Conservation (phyloP, 2,329 filamentous ascomycete species). For the Colletotrichum lini region DNA sequence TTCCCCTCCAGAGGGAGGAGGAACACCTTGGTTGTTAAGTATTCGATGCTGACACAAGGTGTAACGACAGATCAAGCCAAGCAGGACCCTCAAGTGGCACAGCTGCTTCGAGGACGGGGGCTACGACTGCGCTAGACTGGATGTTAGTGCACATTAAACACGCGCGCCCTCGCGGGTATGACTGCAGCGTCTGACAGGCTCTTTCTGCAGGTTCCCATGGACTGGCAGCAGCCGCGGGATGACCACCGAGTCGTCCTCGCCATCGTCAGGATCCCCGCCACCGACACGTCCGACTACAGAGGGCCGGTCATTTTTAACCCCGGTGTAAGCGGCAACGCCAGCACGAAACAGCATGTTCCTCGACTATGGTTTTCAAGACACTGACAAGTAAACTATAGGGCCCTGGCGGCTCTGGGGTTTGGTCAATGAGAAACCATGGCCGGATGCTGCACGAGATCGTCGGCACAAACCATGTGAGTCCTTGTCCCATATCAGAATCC, state of each 20-base stretch:
- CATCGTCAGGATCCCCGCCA: conserved; percentile 52
- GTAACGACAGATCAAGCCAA: conserved; percentile 53
- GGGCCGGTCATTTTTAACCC: conserved; percentile 55
- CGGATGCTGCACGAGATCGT: conserved; percentile 59
- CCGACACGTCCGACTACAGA: conserved; percentile 45
- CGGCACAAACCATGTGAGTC: conserved; percentile 60
- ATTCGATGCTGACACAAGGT: conserved; percentile 40
- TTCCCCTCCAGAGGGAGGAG: too few species aligned
- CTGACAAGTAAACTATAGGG: conserved; percentile 50
- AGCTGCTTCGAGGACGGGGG: conserved; percentile 48
- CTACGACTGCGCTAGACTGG: conserved; percentile 53
- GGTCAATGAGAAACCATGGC: conserved; percentile 51
- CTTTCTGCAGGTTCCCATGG: conserved; percentile 55
- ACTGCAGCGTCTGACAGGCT: conserved; percentile 11
- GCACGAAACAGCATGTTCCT: background rate
- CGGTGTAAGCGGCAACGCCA: conserved; percentile 46
- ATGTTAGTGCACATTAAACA: conserved; percentile 45
- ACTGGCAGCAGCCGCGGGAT: conserved; percentile 51
- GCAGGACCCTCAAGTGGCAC: conserved; percentile 49
- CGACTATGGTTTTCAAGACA: background rate
- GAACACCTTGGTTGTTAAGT: too few species aligned
- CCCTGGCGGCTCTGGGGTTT: conserved; percentile 64
- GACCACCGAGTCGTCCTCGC: conserved; percentile 50
- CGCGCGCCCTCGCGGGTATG: background rate
- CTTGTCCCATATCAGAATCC: too few species aligned